Conservation (phyloP, 768 basidiomycete species). For the Tylopilus sp. region DNA sequence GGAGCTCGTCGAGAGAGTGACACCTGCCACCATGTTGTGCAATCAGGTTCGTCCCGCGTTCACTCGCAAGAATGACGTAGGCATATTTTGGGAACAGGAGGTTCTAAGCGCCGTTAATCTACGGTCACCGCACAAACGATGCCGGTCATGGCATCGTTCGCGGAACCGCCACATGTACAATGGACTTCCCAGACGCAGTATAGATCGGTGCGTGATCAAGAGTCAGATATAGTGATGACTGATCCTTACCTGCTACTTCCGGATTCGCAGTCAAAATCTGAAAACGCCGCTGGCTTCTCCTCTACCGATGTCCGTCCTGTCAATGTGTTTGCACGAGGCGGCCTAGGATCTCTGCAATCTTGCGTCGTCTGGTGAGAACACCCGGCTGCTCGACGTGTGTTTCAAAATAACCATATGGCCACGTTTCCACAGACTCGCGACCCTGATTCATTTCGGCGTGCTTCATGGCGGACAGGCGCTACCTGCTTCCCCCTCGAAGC, state of each 20-base stretch:
- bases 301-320: conserved; percentile 5
- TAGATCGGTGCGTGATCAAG: conserved; percentile 27
- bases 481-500: conserved; percentile 11
- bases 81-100: conserved; percentile 10
- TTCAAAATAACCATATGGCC: conserved; percentile 3
- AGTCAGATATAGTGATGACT: conserved; percentile 21
- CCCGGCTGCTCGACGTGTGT: not conserved
- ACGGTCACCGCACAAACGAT: conserved; percentile 19
- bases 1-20: conserved; percentile 1
- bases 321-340: conserved; percentile 5
- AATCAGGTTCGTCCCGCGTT: conserved; percentile 7
- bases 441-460: conserved; percentile 32
- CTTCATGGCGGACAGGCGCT: conserved; percentile 14
- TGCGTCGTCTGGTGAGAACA: not conserved
- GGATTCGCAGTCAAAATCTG: conserved; percentile 27
- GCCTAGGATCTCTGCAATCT: not conserved
- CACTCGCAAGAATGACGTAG: not conserved
- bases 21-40: not conserved
- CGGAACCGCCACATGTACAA: conserved; percentile 32
- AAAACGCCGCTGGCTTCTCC: conserved; percentile 21
- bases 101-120: conserved; percentile 19
- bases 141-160: conserved; percentile 20
- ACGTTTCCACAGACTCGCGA: conserved; percentile 6
- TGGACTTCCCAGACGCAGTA: conserved; percentile 19
- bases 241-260: conserved; percentile 24